These are phyloP conservation scores for Pelargonium citronellum DNA, from an alignment of 441 rosid genomes.

Conservation along the genomic window DNA sequence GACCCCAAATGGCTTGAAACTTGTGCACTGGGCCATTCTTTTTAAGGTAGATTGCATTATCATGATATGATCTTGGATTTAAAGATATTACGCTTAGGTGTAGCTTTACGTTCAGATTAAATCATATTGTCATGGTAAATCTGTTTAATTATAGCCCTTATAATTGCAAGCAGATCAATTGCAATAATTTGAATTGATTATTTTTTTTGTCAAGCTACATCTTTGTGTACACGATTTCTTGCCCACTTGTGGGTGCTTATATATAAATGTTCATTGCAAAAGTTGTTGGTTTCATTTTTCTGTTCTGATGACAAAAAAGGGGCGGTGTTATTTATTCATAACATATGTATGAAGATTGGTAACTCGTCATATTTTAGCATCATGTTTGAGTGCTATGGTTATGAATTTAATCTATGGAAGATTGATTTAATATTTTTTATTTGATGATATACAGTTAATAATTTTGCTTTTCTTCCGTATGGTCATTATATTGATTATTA, in stretches of 20 bases:
- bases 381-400: not conserved
- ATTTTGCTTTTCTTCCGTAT: not conserved
- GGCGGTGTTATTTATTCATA: not conserved
- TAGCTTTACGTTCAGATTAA: no score
- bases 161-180: not conserved
- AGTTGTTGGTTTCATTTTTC: not conserved
- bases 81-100: constrained; percentile 10
- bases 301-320: not conserved
- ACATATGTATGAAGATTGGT: not conserved
- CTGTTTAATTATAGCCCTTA: not conserved
- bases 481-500: not conserved
- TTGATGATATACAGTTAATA: not conserved
- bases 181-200: not conserved
- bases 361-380: constrained; percentile 3
- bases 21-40: no score
- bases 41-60: not conserved
- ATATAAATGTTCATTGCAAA: not conserved
- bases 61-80: constrained; percentile 7
- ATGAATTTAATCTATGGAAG: not conserved
- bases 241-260: not conserved
- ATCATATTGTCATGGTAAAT: not conserved
- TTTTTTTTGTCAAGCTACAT: not conserved
- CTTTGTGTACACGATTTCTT: no score
- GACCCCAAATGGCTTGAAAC: no score
- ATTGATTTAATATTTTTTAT: not conserved